phyloP scores from a whole-genome alignment of 2,329 filamentous ascomycete genomes.

The Cercospora sp. region DNA sequence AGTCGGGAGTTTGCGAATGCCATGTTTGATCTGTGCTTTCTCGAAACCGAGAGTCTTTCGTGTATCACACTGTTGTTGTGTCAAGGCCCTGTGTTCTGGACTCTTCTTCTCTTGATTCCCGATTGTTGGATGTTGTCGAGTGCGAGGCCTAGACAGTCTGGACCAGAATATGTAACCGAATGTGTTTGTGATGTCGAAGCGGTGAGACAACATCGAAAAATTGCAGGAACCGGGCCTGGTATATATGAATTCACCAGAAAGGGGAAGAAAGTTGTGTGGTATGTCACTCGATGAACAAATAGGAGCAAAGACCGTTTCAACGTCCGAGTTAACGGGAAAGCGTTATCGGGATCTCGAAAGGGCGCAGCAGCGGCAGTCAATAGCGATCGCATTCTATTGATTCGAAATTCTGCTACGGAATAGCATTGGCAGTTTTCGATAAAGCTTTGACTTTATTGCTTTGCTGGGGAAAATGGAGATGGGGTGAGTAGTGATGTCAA shows the following conservation, averaged over 20 bases:
- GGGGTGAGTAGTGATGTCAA: background rate
- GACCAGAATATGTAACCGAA: background rate
- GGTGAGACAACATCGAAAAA: background rate
- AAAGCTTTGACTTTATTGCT: background rate
- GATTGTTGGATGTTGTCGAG: background rate
- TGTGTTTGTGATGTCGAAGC: background rate
- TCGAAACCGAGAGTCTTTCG: background rate
- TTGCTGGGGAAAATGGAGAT: background rate
- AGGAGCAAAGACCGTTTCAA: background rate
- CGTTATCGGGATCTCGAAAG: background rate
- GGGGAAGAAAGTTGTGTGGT: background rate
- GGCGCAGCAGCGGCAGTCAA: background rate
- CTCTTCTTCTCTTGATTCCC: background rate
- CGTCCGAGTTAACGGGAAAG: background rate
- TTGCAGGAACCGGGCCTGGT: background rate
- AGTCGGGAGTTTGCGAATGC: conserved; percentile 9
- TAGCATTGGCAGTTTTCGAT: background rate
- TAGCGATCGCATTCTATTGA: background rate
- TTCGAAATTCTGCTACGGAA: background rate
- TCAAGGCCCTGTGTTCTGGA: background rate
- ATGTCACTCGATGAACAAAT: background rate
- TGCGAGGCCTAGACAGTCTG: background rate
- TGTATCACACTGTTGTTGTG: background rate
- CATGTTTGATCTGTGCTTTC: background rate
- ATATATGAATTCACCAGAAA: background rate